These are phyloP conservation scores for Claviceps arundinis DNA, from an alignment of 2,329 filamentous ascomycete genomes.

Conservation along the genomic window DNA sequence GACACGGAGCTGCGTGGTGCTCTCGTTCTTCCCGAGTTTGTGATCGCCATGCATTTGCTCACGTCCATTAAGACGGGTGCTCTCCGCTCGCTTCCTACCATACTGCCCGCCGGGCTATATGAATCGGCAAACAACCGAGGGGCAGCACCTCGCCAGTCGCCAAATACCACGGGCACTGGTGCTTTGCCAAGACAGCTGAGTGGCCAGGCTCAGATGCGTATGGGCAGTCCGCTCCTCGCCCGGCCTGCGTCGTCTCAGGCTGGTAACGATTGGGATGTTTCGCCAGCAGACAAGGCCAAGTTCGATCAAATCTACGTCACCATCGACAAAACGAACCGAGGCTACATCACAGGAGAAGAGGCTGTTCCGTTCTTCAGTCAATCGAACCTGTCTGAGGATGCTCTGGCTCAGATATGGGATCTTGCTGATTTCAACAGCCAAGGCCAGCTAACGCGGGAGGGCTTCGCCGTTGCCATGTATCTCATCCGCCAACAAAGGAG, in stretches of 20 bases:
- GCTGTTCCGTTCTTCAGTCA: conserved; percentile 90
- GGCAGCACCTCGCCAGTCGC: conserved; percentile 33
- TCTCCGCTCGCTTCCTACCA: conserved; percentile 64
- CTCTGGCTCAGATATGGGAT: conserved; percentile 91
- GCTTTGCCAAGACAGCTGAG: conserved; percentile 75
- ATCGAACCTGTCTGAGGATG: conserved; percentile 78
- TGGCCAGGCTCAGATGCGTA: conserved; percentile 50
- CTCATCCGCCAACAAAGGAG: conserved; percentile 81
- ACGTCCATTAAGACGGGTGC: conserved; percentile 79
- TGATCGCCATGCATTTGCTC: conserved; percentile 95
- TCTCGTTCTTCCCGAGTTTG: conserved; percentile 79
- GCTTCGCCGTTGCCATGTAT: conserved; percentile 96
- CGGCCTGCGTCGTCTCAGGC: conserved; percentile 30
- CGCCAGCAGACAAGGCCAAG: conserved; percentile 67
- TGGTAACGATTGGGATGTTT: conserved; percentile 64
- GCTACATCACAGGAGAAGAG: conserved; percentile 85
- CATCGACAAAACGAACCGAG: conserved; percentile 67
- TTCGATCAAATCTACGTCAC: conserved; percentile 79
- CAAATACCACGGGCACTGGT: conserved; percentile 40
- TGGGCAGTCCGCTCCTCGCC: conserved; percentile 44
- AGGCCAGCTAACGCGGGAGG: conserved; percentile 72
- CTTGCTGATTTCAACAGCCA: conserved; percentile 87
- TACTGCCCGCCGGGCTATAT: conserved; percentile 73
- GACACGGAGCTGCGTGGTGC: conserved; percentile 88
- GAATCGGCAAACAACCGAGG: conserved; percentile 71